These are phyloP conservation scores for Neospermospora avenae DNA, from an alignment of 2,329 filamentous ascomycete species.

Conservation along the genomic window DNA sequence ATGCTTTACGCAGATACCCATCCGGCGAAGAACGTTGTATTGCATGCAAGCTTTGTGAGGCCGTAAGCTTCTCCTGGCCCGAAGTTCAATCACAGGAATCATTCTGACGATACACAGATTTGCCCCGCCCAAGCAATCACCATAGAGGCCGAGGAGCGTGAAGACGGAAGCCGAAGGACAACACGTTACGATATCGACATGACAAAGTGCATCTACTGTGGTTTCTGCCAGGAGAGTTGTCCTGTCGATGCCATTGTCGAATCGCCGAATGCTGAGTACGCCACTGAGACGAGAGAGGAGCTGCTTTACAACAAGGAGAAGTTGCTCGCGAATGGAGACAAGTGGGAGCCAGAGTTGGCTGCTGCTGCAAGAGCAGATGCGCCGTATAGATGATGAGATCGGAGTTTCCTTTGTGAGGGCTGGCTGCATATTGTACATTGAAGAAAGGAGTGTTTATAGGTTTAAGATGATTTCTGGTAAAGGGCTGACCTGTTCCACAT, in stretches of 20 bases:
- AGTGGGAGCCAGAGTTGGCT: constrained; percentile 97
- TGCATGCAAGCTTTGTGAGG: constrained; percentile 99
- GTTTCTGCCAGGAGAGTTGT: constrained; percentile 98
- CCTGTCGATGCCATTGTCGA: constrained; percentile 93
- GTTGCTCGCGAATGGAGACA: constrained; percentile 82
- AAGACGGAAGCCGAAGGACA: constrained; percentile 90
- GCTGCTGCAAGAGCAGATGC: constrained; percentile 89
- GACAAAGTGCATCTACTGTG: constrained; percentile 99
- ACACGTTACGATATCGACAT: constrained; percentile 99
- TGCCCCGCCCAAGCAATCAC: constrained; percentile 98
- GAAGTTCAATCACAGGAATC: no score
- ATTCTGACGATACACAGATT: constrained; percentile 49
- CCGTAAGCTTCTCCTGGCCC: constrained; percentile 48
- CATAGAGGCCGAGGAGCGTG: constrained; percentile 97
- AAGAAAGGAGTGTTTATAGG: constrained; percentile 21
- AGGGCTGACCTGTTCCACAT: neutral
- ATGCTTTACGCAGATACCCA: constrained; percentile 92
- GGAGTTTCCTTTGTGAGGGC: constrained; percentile 4
- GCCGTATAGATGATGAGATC: constrained; percentile 68
- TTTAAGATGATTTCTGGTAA: constrained; percentile 5
- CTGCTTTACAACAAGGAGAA: constrained; percentile 98
- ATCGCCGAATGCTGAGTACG: constrained; percentile 71
- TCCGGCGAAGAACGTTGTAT: constrained; percentile 99
- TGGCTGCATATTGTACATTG: constrained; percentile 28
- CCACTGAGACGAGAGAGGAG: constrained; percentile 82